Percentiles rank a stretch among this genome's conserved stretches.
Evolutionary conservation across 306 rosid species (phyloP).

Genomic region (Prosopis cineraria): DNA sequence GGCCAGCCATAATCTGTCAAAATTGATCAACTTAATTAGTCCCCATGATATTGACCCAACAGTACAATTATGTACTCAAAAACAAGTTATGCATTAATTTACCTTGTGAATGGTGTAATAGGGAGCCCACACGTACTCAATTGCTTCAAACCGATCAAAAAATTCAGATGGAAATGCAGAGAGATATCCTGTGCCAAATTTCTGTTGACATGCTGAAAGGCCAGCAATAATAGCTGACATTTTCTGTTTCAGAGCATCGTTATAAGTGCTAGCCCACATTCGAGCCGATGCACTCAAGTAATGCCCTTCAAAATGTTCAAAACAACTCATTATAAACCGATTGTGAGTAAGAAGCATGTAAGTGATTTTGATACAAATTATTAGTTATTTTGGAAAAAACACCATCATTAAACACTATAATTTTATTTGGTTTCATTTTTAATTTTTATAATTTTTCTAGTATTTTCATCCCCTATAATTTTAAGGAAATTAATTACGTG

Average conservation of each 20-base stretch:
- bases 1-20: conserved; percentile 63
- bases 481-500: too few species aligned
- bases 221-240: conserved; percentile 49
- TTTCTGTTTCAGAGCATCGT: conserved; percentile 44
- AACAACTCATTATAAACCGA: neutral
- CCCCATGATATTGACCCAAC: conserved; percentile 2
- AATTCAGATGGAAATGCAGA: conserved; percentile 42
- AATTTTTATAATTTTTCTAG: too few species aligned
- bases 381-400: too few species aligned
- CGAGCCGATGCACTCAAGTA: conserved; percentile 68
- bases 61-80: neutral
- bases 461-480: too few species aligned
- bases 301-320: conserved; percentile 45
- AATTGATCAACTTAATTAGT: neutral
- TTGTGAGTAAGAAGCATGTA: neutral
- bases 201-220: conserved; percentile 53
- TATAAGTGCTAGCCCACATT: conserved; percentile 69
- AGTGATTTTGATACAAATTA: too few species aligned
- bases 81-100: neutral
- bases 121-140: conserved; percentile 63
- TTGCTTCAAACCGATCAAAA: conserved; percentile 64
- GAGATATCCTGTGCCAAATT: conserved; percentile 51
- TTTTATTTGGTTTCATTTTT: too few species aligned
- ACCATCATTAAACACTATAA: too few species aligned
- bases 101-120: conserved; percentile 86